These are phyloP conservation scores for Mycena vulgaris DNA, from an alignment of 768 basidiomycete species.

Conservation along the genomic window DNA sequence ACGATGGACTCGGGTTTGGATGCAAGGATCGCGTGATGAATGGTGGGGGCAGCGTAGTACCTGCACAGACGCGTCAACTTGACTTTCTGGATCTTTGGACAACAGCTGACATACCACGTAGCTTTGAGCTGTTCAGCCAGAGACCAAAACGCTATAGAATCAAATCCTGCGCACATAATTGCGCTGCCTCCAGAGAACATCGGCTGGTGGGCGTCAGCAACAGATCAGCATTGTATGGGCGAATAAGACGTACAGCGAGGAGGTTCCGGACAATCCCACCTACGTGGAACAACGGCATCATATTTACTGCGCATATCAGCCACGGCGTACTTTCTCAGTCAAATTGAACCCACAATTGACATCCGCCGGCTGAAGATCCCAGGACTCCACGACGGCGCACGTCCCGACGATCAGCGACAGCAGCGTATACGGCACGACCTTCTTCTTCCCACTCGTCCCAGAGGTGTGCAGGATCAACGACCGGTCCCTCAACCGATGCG, in stretches of 20 bases:
- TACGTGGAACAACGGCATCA: slow-evolving; percentile 75
- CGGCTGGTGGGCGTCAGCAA: slow-evolving; percentile 44
- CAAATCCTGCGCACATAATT: slow-evolving; percentile 70
- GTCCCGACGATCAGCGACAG: slow-evolving; percentile 61
- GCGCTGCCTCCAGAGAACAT: slow-evolving; percentile 67
- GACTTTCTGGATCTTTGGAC: not conserved
- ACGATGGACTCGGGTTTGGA: slow-evolving; percentile 51
- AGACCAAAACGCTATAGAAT: slow-evolving; percentile 66
- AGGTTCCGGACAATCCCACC: slow-evolving; percentile 74
- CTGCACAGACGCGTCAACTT: slow-evolving; percentile 42
- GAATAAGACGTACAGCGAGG: slow-evolving; percentile 50
- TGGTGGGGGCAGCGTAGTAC: slow-evolving; percentile 67
- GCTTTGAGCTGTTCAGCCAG: slow-evolving; percentile 52
- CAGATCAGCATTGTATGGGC: not conserved
- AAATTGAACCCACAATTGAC: slow-evolving; percentile 58
- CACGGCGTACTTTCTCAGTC: not conserved
- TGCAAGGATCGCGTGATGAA: slow-evolving; percentile 63
- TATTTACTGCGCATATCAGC: slow-evolving; percentile 48
- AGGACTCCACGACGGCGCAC: slow-evolving; percentile 60
- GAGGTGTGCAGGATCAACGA: slow-evolving; percentile 71
- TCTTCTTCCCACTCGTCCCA: slow-evolving; percentile 71
- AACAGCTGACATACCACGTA: slow-evolving; percentile 61
- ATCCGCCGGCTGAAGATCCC: slow-evolving; percentile 55
- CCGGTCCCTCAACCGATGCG: slow-evolving; percentile 58
- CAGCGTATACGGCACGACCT: slow-evolving; percentile 63